phyloP scores from a whole-genome alignment of 768 basidiomycete genomes.

The Kwoniella botswanensis region DNA sequence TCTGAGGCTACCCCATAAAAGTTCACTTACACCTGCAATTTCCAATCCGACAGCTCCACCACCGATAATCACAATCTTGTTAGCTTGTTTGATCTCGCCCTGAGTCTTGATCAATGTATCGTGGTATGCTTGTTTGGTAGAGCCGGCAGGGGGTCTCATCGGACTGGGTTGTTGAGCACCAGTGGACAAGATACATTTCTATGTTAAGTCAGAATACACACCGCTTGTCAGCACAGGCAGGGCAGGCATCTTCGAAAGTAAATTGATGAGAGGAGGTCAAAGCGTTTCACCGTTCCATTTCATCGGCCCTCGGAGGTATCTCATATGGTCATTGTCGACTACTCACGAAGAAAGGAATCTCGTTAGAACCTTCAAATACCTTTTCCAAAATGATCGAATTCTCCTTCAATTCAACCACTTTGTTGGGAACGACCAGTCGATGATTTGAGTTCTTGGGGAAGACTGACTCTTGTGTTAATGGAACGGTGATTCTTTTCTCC shows the following conservation, averaged over 20 bases:
- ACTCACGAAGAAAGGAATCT: constrained; percentile 47
- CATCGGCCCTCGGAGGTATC: not conserved
- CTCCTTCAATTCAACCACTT: constrained; percentile 42
- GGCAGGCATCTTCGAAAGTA: not conserved
- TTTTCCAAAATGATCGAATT: constrained; percentile 37
- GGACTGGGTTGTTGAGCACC: constrained; percentile 46
- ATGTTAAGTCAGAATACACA: not conserved
- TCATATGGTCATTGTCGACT: no score
- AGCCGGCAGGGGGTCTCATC: constrained; percentile 30
- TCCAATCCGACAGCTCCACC: constrained; percentile 73
- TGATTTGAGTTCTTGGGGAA: constrained; percentile 36
- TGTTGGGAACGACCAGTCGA: constrained; percentile 36
- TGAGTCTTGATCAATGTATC: constrained; percentile 59
- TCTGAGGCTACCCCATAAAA: no score
- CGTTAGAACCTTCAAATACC: constrained; percentile 38
- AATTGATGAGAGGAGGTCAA: not conserved
- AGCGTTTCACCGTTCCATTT: not conserved
- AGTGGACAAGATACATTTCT: constrained; percentile 47
- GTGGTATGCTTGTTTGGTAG: constrained; percentile 16
- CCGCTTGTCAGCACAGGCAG: constrained; percentile 1
- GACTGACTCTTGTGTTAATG: constrained; percentile 35
- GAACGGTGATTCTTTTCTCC: constrained; percentile 39
- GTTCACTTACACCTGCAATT: constrained; percentile 34
- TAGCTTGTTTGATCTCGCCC: constrained; percentile 61
- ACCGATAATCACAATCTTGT: constrained; percentile 68